A percentile compares a stretch with the other conserved stretches of the same genome.
Evolutionary conservation across 441 rosid genomes (phyloP).

Genomic region (Bocquillonia castaneifolia): DNA sequence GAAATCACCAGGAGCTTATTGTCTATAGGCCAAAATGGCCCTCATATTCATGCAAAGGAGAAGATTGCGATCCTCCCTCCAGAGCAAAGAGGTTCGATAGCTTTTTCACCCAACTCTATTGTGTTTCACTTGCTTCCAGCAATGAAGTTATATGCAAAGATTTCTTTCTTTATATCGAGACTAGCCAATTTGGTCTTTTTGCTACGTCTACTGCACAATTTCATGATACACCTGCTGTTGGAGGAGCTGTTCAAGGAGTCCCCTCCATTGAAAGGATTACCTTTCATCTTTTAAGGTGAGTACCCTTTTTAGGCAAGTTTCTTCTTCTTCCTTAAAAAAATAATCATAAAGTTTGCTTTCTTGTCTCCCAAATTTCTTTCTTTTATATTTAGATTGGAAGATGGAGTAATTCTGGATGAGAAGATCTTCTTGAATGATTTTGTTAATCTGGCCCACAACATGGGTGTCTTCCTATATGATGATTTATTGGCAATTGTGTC

Average conservation of each 20-base stretch:
- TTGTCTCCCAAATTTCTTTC: background rate
- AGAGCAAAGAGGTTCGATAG: constrained; percentile 74
- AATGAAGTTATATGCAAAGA: constrained; percentile 89
- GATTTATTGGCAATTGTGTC: constrained; percentile 85
- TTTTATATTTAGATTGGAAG: constrained; percentile 54
- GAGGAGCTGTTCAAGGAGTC: constrained; percentile 74
- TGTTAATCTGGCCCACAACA: constrained; percentile 65
- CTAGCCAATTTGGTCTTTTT: constrained; percentile 68
- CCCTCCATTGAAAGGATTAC: constrained; percentile 86
- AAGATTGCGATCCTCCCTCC: constrained; percentile 60
- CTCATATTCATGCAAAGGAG: constrained; percentile 59
- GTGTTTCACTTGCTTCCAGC: constrained; percentile 66
- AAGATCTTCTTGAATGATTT: constrained; percentile 81
- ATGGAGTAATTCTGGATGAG: constrained; percentile 74
- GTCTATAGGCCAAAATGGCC: constrained; percentile 90
- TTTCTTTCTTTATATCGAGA: constrained; percentile 71
- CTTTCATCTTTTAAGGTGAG: constrained; percentile 70
- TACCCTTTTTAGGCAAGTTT: background rate
- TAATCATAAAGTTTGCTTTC: background rate
- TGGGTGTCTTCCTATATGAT: constrained; percentile 84
- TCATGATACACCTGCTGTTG: constrained; percentile 68
- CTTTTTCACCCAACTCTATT: constrained; percentile 72
- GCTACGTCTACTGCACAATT: constrained; percentile 87
- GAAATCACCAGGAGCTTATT: constrained; percentile 75
- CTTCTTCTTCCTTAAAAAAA: background rate